These are phyloP conservation scores for Leptoxyphium fumago DNA, from an alignment of 2,329 filamentous ascomycete species.

Conservation along the genomic window DNA sequence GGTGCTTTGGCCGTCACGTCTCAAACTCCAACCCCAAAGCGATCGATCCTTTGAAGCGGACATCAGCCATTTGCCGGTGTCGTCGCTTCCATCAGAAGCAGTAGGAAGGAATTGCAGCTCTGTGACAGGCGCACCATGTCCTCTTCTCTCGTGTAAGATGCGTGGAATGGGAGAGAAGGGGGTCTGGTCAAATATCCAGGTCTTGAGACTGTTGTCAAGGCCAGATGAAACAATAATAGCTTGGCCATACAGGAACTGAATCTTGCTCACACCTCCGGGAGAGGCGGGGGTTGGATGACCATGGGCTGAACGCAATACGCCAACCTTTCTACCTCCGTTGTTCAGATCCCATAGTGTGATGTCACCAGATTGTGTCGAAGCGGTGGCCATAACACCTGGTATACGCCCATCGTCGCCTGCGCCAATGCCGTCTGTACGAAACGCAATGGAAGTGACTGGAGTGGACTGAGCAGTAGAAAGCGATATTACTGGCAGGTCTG, in stretches of 20 bases:
- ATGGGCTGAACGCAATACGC: conserved; percentile 76
- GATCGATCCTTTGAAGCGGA: conserved; percentile 82
- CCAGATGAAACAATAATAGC: conserved; percentile 82
- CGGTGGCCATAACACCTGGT: conserved; percentile 87
- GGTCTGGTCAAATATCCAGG: conserved; percentile 90
- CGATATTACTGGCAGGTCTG: conserved; percentile 54
- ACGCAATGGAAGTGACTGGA: conserved; percentile 69
- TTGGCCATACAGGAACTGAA: conserved; percentile 82
- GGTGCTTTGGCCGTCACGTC: conserved; percentile 82
- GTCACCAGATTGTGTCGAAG: conserved; percentile 65
- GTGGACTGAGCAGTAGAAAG: conserved; percentile 42
- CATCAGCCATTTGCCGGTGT: conserved; percentile 82
- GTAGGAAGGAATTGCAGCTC: conserved; percentile 73
- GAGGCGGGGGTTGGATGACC: conserved; percentile 60
- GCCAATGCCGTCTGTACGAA: conserved; percentile 76
- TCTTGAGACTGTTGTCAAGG: conserved; percentile 82
- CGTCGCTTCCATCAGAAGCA: conserved; percentile 77
- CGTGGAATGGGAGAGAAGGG: conserved; percentile 80
- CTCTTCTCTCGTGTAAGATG: conserved; percentile 70
- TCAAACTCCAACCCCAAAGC: conserved; percentile 91
- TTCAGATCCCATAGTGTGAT: conserved; percentile 96
- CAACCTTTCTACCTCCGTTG: conserved; percentile 69
- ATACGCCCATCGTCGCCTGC: conserved; percentile 75
- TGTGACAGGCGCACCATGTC: conserved; percentile 76
- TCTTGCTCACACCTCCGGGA: conserved; percentile 65